Percentiles rank a stretch among this genome's conserved stretches.
These are phyloP conservation scores for Parasitella parasitica DNA, from an alignment of 371 early-diverging fungal species.

Conservation along the genomic window DNA sequence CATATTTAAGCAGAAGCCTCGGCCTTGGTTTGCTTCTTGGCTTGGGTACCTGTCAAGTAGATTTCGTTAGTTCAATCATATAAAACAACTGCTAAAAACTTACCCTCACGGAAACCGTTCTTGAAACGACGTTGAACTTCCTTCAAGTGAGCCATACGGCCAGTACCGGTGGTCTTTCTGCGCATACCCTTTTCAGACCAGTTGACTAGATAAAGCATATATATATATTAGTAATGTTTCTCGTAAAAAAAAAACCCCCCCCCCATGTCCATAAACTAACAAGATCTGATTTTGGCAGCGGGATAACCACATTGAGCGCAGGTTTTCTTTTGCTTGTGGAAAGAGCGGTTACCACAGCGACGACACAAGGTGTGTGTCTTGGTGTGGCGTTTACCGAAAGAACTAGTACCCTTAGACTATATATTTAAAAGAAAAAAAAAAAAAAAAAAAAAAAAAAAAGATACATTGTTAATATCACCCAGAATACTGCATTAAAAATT, in stretches of 20 bases:
- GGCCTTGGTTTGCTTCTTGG: constrained; percentile 54
- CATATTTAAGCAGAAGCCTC: constrained; percentile 34
- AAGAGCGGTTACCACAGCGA: constrained; percentile 97
- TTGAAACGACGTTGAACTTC: constrained; percentile 89
- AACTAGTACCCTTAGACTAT: constrained; percentile 99
- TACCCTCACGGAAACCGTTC: constrained; percentile 96
- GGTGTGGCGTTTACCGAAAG: constrained; percentile 99
- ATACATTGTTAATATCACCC: neutral
- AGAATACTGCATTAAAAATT: neutral
- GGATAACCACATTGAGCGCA: constrained; percentile 99
- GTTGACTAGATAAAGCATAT: constrained; percentile 63
- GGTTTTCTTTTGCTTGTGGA: constrained; percentile 99
- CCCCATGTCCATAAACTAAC: constrained; percentile 58
- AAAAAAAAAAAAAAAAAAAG: neutral
- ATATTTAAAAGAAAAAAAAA: no score
- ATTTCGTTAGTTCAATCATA: neutral
- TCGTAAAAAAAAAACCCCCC: no score
- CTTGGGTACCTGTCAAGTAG: constrained; percentile 31
- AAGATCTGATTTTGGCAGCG: constrained; percentile 95
- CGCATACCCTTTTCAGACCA: constrained; percentile 97
- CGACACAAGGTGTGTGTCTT: constrained; percentile 99
- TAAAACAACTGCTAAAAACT: neutral
- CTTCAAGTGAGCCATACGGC: constrained; percentile 98
- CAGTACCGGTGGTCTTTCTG: constrained; percentile 98
- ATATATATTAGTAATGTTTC: no score